Base-by-base conservation (phyloP, 31 red algal genomes). In the Porphyra umbilicalis region DNA sequence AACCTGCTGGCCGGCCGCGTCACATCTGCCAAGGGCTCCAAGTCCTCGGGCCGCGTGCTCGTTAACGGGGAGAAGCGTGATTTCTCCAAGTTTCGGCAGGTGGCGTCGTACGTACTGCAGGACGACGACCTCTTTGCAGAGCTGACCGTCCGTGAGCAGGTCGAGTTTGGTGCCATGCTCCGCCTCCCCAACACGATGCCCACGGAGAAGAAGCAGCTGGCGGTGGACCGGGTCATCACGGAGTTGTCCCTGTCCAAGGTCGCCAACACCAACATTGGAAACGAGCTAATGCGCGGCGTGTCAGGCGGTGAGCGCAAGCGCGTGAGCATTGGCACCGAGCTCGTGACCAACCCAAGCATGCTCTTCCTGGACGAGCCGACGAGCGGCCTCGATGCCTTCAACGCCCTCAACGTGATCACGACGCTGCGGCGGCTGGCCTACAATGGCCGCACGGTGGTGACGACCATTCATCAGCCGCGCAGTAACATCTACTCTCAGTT, bases 391-490 rank as follows among this genome's bases (percentile, higher is more conserved):
- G 97, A 99, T 74, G 79, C 87, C 44, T 94, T 94, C 85, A 93
- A 94, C 33, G 97, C 94, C 4, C 89, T 88, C 67, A 94, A 91
- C 75, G 91, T 99, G 35, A 97, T 99, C 89, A 82, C 79, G 15
- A 76, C 94, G 35, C 75, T 99, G 78, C 83, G 90, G 44, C 82
- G 92, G 25, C 92, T 99, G 33, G 97, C 97, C 33, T 74, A 81
- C 30, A 87, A 88, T 36, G 97, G 97, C 0, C 92, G 94, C 31
- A 96, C 97, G 2, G 85, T 99, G 29, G 85, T 97, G 29, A 91
- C 89, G 31, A 97, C 94, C 34, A 99, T 96, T 79, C 97, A 99
- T 85, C 97, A 99, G 80, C 97, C 97, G 42, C 97, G 97, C 13
- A 93, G 92, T 74, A 92, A 91, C 38, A 99, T 99, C 75, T 99